Evolutionary conservation across 768 basidiomycete species (phyloP).

Genomic region (Suillus weaverae): DNA sequence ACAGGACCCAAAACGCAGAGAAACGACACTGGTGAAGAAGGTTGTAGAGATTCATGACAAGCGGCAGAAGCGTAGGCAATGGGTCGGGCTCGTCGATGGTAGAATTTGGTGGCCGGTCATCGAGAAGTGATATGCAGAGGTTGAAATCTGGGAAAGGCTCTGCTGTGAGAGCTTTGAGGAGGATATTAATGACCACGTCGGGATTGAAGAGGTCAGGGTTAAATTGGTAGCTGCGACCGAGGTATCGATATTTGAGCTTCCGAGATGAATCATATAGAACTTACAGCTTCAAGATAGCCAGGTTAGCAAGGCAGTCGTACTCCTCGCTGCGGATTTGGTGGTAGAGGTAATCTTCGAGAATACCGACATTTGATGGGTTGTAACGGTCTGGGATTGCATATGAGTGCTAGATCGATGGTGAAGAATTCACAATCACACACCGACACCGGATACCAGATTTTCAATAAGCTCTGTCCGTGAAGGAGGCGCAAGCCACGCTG

Average conservation of each 20-base stretch:
- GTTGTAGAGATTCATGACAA: conserved; percentile 64
- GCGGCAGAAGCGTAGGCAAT: conserved; percentile 65
- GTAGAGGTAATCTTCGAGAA: conserved; percentile 96
- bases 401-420: neutral
- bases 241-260: conserved; percentile 1
- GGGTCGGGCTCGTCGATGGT: conserved; percentile 82
- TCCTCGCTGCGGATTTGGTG: conserved; percentile 89
- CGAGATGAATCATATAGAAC: conserved; percentile 20
- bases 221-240: conserved; percentile 79
- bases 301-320: conserved; percentile 93
- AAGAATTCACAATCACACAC: conserved; percentile 43
- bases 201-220: conserved; percentile 92
- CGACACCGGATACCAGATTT: conserved; percentile 87
- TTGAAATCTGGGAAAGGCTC: conserved; percentile 91
- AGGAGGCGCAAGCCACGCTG: conserved; percentile 71
- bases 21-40: conserved; percentile 84
- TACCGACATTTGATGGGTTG: conserved; percentile 90
- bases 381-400: conserved; percentile 72
- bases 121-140: conserved; percentile 89
- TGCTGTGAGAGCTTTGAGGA: conserved; percentile 86
- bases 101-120: conserved; percentile 58
- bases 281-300: conserved; percentile 91
- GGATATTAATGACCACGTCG: conserved; percentile 91
- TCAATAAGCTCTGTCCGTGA: conserved; percentile 87
- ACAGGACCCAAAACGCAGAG: conserved; percentile 80